Evolutionary conservation across 148 eudicot species (phyloP).

Genomic region (Rhododendron ferrugineum): DNA sequence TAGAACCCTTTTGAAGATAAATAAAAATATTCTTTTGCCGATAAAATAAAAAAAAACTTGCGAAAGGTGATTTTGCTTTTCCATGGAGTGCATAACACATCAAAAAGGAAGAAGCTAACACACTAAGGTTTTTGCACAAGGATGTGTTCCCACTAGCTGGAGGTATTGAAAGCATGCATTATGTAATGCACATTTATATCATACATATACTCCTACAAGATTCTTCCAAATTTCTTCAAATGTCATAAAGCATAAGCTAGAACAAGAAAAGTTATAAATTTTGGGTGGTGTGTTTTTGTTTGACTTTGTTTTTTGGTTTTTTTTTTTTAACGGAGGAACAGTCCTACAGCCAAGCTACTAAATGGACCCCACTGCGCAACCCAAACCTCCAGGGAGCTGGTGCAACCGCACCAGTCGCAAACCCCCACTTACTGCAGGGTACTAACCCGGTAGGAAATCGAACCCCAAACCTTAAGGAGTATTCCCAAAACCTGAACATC

Average conservation of each 20-base stretch:
- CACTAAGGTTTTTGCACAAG: background rate
- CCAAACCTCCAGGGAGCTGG: too few relatives aligned
- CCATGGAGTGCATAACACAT: background rate
- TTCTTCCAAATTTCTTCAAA: background rate
- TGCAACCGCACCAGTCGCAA: too few relatives aligned
- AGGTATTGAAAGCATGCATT: background rate
- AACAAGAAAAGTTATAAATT: background rate
- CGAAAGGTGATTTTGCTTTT: background rate
- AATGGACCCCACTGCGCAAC: too few relatives aligned
- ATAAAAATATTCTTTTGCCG: too few relatives aligned
- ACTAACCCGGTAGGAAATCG: too few relatives aligned
- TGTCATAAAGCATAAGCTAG: background rate
- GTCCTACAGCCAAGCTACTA: too few relatives aligned
- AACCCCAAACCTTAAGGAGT: too few relatives aligned
- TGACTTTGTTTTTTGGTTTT: too few relatives aligned
- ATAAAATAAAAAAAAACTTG: background rate
- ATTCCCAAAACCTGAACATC: too few relatives aligned
- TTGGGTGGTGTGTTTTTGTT: background rate
- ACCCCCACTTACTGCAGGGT: too few relatives aligned
- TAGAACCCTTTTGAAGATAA: too few relatives aligned
- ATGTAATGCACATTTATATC: background rate
- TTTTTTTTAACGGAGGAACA: too few relatives aligned
- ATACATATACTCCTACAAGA: background rate
- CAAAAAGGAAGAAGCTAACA: background rate
- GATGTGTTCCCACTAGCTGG: background rate